phyloP scores from a whole-genome alignment of 345 rosid species.

The Sonneratia alba region DNA sequence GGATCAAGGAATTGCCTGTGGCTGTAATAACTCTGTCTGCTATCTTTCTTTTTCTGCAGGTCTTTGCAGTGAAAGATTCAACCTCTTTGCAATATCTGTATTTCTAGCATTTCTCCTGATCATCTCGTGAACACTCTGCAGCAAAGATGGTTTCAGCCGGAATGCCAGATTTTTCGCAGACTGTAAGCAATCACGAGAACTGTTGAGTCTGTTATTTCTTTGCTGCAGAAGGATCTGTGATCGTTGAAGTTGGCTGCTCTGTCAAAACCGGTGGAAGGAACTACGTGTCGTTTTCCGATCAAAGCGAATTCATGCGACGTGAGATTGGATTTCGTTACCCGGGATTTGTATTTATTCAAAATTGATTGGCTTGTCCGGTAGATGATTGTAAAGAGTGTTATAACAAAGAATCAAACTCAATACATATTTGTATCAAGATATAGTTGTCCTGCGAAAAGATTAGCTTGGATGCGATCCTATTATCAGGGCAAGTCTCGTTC shows the following conservation, averaged over 20 bases:
- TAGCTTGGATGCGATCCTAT: too few species aligned
- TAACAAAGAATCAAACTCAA: too few species aligned
- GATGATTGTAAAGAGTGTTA: not conserved
- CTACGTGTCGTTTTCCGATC: not conserved
- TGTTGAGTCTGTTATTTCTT: not conserved
- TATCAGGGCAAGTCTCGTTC: too few species aligned
- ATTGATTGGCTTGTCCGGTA: not conserved
- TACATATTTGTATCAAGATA: too few species aligned
- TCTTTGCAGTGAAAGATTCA: conserved; percentile 26
- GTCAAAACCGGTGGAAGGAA: not conserved
- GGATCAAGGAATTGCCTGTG: not conserved
- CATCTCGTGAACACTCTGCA: conserved; percentile 14
- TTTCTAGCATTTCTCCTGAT: conserved; percentile 23
- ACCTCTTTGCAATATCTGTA: conserved; percentile 21
- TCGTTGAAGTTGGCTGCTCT: not conserved
- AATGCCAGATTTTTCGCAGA: not conserved
- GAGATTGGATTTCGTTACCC: not conserved
- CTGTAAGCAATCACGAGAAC: not conserved
- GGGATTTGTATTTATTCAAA: not conserved
- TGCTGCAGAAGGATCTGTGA: not conserved
- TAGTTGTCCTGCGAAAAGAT: too few species aligned
- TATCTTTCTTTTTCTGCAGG: conserved; percentile 28
- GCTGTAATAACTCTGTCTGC: not conserved
- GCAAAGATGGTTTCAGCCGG: not conserved
- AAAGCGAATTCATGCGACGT: not conserved